Percentiles rank a stretch among this genome's conserved stretches.
Conservation (phyloP, 345 rosid genomes). For the Moricandia moricandioides region DNA sequence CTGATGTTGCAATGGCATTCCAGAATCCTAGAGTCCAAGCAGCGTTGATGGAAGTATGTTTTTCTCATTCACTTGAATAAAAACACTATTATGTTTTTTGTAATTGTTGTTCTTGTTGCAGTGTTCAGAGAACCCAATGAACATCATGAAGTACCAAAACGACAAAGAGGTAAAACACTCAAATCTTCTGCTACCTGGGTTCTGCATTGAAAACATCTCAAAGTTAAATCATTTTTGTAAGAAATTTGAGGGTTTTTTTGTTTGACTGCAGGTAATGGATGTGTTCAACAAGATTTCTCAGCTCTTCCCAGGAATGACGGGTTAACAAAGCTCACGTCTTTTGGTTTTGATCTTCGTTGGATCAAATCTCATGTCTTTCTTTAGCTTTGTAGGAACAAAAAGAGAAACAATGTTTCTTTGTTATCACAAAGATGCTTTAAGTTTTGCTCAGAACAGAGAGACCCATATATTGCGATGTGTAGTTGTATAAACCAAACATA, state of each 20-base stretch:
- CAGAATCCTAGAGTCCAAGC: conserved; percentile 94
- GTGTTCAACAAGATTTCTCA: conserved; percentile 91
- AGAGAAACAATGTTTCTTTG: not conserved
- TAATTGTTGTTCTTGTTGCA: conserved; percentile 41
- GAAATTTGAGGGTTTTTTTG: not conserved
- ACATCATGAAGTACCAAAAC: conserved; percentile 87
- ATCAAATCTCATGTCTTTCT: conserved; percentile 24
- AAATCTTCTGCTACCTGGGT: not conserved
- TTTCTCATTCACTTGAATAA: not conserved
- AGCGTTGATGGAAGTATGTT: conserved; percentile 84
- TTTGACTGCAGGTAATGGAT: conserved; percentile 74
- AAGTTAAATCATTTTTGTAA: not conserved
- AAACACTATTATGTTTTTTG: not conserved
- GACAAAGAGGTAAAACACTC: conserved; percentile 80
- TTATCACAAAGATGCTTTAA: conserved; percentile 9
- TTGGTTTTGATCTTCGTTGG: not conserved
- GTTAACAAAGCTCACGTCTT: conserved; percentile 40
- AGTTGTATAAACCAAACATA: too few relatives aligned
- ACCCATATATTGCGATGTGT: not conserved
- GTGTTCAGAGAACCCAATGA: conserved; percentile 93
- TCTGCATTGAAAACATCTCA: not conserved
- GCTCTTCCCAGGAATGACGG: conserved; percentile 87
- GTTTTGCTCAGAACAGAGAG: conserved; percentile 30
- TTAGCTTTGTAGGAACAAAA: conserved; percentile 22
- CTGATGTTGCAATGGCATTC: conserved; percentile 88